Evolutionary conservation across 2,329 filamentous ascomycete species (phyloP).

Genomic region (Didymella exigua): DNA sequence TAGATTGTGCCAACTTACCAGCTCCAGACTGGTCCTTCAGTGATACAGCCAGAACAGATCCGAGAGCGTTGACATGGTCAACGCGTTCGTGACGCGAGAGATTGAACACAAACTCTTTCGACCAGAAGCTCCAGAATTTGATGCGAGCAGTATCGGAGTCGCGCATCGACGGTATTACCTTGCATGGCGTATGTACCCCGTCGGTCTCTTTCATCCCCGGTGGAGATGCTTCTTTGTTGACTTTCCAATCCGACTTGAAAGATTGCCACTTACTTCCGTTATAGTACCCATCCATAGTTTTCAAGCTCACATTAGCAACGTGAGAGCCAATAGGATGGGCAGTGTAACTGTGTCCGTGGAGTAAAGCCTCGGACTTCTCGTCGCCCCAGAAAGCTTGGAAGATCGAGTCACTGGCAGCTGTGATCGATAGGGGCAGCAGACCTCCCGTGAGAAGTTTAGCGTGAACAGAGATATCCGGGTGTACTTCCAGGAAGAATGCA

Average conservation of each 20-base stretch:
- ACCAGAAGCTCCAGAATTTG: conserved; percentile 73
- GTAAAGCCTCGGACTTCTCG: conserved; percentile 77
- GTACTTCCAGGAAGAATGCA: conserved; percentile 69
- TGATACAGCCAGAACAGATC: conserved; percentile 73
- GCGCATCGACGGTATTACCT: not conserved
- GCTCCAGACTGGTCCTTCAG: conserved; percentile 57
- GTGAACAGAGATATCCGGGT: conserved; percentile 79
- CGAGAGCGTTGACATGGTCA: conserved; percentile 72
- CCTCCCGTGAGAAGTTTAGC: conserved; percentile 86
- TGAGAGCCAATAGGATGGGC: conserved; percentile 82
- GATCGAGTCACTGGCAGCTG: conserved; percentile 73
- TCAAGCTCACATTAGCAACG: conserved; percentile 72
- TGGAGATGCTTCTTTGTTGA: too few relatives aligned
- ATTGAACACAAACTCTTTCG: conserved; percentile 61
- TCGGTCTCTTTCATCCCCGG: not conserved
- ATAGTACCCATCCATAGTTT: conserved; percentile 54
- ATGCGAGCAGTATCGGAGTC: too few relatives aligned
- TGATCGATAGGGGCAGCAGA: conserved; percentile 76
- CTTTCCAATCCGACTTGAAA: conserved; percentile 8
- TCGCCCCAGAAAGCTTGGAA: conserved; percentile 73
- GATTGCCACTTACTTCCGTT: conserved; percentile 14
- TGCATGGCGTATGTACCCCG: not conserved
- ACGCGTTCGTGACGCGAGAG: conserved; percentile 65
- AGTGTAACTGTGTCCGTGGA: conserved; percentile 88
- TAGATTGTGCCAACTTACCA: conserved; percentile 41